Evolutionary conservation across 106 monocot genomes (phyloP), one percentile per base, ranked within the genome.

Genomic region (Amphibolis antarctica): DNA sequence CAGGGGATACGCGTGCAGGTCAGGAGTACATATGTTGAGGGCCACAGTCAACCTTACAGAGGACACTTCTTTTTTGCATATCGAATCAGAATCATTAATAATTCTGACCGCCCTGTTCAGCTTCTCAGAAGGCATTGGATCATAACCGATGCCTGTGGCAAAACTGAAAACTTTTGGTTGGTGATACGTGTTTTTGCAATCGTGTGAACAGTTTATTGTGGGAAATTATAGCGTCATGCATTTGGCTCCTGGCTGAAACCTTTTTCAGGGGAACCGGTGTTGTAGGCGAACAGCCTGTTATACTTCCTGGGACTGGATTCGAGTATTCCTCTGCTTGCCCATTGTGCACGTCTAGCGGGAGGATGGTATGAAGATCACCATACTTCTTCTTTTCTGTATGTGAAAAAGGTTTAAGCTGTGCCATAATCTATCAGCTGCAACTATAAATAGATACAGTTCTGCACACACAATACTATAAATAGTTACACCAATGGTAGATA

Each of bases 91-190:
- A 79, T 98, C 62, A 91, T 82, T 15, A 98, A 91, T 64, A 91
- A 85, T 60, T 98, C 96, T 1, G 68, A 76, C 46, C 86, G 72
- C 9, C 77, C 90, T 48, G 90, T 91, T 53, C 90, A 91, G 62
- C 80, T 98, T 42, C 86, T 98, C 31, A 77, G 90, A 66, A 84
- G 96, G 59, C 96, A 98, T 72, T 98, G 96, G 96, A 98, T 98
- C 54, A 78, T 98, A 59, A 98, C 90, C 9, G 96, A 98, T 79
- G 96, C 74, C 46, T 76, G 75, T 76, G 90, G 84, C 4, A 82
- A 73, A 78, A 80, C 80, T 10, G 96, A 98, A 70, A 90, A 91
- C 49, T 75, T 98, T 24, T 98, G 96, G 96, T 92, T 1, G 54
- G 78, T 75, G 25, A 64, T 54, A 51, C 36, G 47, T 56, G 0